Percentiles rank a stretch among this genome's conserved stretches.
phyloP scores from a whole-genome alignment of 805 yeast genomes.

The Maudiozyma barnettii region DNA sequence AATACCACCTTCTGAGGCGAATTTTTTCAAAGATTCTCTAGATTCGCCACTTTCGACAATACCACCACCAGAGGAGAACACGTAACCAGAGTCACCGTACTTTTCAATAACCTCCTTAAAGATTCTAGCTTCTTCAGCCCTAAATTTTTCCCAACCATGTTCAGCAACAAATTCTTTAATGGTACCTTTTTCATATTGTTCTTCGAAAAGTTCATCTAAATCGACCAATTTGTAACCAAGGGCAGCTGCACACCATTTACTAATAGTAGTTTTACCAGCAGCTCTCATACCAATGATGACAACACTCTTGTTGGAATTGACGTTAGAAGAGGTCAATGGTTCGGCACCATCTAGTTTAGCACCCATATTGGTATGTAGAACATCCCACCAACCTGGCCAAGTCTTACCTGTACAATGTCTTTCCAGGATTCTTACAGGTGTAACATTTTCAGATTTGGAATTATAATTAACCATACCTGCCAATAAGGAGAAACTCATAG shows the following conservation, averaged over 20 bases:
- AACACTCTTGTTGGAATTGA: constrained; percentile 35
- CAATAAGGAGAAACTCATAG: constrained; percentile 88
- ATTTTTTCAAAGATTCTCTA: constrained; percentile 51
- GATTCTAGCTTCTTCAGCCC: constrained; percentile 53
- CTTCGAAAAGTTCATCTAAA: constrained; percentile 64
- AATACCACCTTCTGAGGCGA: constrained; percentile 52
- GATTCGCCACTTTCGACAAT: constrained; percentile 71
- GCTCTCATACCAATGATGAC: constrained; percentile 96
- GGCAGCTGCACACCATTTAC: constrained; percentile 64
- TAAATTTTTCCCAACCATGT: constrained; percentile 83
- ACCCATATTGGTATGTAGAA: constrained; percentile 58
- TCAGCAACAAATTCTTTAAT: constrained; percentile 53
- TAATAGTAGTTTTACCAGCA: constrained; percentile 86
- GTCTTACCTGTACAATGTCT: constrained; percentile 93
- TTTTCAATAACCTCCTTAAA: constrained; percentile 37
- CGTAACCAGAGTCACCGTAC: constrained; percentile 42
- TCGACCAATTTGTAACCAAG: constrained; percentile 65
- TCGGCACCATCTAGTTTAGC: constrained; percentile 67
- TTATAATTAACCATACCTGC: constrained; percentile 51
- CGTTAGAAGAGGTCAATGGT: constrained; percentile 19
- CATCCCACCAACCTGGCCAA: constrained; percentile 99
- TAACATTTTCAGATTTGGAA: constrained; percentile 13
- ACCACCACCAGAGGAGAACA: constrained; percentile 95
- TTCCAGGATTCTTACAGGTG: constrained; percentile 67
- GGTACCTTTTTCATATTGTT: constrained; percentile 32